Base-by-base conservation (phyloP, 768 basidiomycete species). In the Lentinula lateritia region DNA sequence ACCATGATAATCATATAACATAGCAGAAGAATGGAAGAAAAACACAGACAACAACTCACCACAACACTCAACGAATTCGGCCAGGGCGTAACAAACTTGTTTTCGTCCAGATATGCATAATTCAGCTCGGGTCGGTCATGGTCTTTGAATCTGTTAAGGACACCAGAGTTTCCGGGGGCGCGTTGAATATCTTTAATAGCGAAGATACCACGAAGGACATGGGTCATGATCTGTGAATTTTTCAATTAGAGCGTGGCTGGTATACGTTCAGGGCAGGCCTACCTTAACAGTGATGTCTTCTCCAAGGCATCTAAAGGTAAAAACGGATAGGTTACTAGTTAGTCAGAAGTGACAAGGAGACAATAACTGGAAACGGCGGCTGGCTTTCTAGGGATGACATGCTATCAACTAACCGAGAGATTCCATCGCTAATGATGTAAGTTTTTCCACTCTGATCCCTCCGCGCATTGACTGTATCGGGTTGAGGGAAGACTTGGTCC, bases 141-240 rank as follows among this genome's bases (percentile, higher is more conserved):
- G 58, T 84, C 78, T 54, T 75, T 68, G 78, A 84, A 89, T 58
- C 88, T 83, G 39, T 80, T 80, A 36, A 93, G 81, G 12, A 60
- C 65, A 0, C 92, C 92, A 5, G 88, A 90, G 52, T 80, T 77
- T 0, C 86, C 87, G 1, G 88, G 89, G 3, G 84, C 89, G 52
- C 89, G 86, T 39, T 80, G 76, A 50, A 93, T 64, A 54, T 84
- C 84, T 28, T 80, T 73, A 46, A 83, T 77, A 39, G 78, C 78
- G 62, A 86, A 86, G 23, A 93, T 74, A 3, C 82, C 86, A 18
- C 84, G 84, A n/a, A 93, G 73, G 15, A 85, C 82, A 66, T 87
- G 80, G 23, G 77, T 74, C 64, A 89, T 74, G 58, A 87, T 78
- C 81, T 87, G 50, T 42, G 32, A 5, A 23, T 28, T 36, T 28